Evolutionary conservation across 1,139 yeast genomes (phyloP).

Genomic region (Saccharomycopsis hybrid): DNA sequence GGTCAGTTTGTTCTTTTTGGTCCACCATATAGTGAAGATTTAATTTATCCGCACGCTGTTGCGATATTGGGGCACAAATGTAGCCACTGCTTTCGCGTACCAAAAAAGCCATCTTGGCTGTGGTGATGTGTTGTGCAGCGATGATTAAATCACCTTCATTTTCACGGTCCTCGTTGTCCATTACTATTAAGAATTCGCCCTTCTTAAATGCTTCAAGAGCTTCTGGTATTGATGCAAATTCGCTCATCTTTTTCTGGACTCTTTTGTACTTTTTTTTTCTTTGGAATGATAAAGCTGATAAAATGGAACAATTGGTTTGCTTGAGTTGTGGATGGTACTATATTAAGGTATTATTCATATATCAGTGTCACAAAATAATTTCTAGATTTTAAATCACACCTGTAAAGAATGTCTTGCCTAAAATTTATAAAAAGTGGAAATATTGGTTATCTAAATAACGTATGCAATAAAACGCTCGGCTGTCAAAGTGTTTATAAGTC

Average conservation of each 20-base stretch:
- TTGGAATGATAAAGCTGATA: no score
- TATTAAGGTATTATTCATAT: no score
- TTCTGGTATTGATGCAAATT: slow-evolving; percentile 56
- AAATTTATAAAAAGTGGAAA: no score
- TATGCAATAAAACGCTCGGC: no score
- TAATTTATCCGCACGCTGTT: slow-evolving; percentile 69
- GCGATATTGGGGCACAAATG: slow-evolving; percentile 85
- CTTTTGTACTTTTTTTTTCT: no score
- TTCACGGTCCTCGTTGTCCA: slow-evolving; percentile 94
- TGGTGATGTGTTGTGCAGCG: slow-evolving; percentile 77
- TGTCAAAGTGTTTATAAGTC: no score
- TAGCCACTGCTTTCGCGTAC: slow-evolving; percentile 88
- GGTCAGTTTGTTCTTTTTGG: slow-evolving; percentile 50
- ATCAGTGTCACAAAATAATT: no score
- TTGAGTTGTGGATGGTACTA: no score
- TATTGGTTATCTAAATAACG: no score
- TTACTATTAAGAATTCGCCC: slow-evolving; percentile 87
- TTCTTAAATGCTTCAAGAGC: slow-evolving; percentile 73
- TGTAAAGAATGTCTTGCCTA: no score
- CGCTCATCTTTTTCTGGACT: not conserved
- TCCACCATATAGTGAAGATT: slow-evolving; percentile 76
- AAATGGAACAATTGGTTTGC: no score
- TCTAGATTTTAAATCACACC: no score
- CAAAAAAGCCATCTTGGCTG: slow-evolving; percentile 89
- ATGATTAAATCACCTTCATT: slow-evolving; percentile 96